Percentiles rank a stretch among this genome's conserved stretches.
These are phyloP conservation scores for Pseudogymnoascus sp. DNA, from an alignment of 2,329 filamentous ascomycete genomes.

Conservation along the genomic window DNA sequence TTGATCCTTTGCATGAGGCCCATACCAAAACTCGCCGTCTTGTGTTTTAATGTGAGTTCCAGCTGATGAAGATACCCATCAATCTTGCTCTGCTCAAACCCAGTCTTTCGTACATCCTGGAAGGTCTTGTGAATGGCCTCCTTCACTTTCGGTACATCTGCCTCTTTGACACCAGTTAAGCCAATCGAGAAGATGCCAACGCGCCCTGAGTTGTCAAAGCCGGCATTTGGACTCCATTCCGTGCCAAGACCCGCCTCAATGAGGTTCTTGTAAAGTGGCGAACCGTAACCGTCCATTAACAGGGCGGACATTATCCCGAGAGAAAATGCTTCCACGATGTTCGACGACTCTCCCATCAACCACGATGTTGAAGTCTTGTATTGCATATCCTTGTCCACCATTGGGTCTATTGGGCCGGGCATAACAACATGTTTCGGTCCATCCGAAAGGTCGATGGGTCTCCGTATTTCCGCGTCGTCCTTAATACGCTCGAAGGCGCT, in stretches of 20 bases:
- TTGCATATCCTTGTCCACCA: conserved; percentile 80
- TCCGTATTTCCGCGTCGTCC: conserved; percentile 66
- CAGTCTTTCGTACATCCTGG: conserved; percentile 60
- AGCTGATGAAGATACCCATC: conserved; percentile 90
- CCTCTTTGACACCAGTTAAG: conserved; percentile 78
- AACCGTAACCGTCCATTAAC: conserved; percentile 89
- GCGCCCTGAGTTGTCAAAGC: conserved; percentile 74
- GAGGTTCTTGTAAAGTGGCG: conserved; percentile 80
- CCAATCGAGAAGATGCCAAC: conserved; percentile 84
- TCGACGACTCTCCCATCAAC: conserved; percentile 75
- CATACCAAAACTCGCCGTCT: conserved; percentile 92
- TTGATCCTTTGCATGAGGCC: conserved; percentile 81
- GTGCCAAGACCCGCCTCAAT: conserved; percentile 86
- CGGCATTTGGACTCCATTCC: conserved; percentile 91
- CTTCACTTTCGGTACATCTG: conserved; percentile 71
- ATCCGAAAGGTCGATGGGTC: conserved; percentile 62
- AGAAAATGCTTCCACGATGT: conserved; percentile 84
- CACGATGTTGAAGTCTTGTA: conserved; percentile 92
- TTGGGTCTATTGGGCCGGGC: conserved; percentile 74
- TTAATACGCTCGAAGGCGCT: conserved; percentile 63
- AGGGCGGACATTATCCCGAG: conserved; percentile 75
- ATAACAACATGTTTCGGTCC: conserved; percentile 66
- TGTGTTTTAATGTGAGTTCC: conserved; percentile 89
- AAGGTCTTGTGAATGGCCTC: conserved; percentile 67
- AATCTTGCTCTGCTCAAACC: conserved; percentile 85